These are phyloP conservation scores for Guyanaporus albipodus DNA, from an alignment of 768 basidiomycete genomes.

Conservation along the genomic window DNA sequence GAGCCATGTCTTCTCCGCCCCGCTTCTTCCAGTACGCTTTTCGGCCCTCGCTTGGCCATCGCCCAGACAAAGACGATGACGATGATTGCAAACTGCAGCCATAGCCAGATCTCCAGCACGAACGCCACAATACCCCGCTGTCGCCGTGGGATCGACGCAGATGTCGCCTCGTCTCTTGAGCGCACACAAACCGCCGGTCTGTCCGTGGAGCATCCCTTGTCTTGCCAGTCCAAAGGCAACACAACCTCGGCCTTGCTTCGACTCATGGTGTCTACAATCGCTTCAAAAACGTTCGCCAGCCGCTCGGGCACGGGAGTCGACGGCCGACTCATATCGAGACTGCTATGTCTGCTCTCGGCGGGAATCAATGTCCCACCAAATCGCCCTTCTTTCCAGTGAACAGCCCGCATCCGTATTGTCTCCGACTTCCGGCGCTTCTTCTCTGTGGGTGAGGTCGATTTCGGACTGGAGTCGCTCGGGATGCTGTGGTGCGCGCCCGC, in stretches of 20 bases:
- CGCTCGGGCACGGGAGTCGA: constrained; percentile 38
- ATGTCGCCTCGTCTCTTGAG: constrained; percentile 8
- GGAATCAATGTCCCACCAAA: constrained; percentile 38
- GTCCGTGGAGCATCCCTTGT: constrained; percentile 1
- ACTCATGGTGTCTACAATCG: constrained; percentile 41
- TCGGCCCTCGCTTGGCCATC: constrained; percentile 75
- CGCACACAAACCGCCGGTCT: not conserved
- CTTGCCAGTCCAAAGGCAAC: constrained; percentile 9
- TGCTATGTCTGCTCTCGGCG: constrained; percentile 8
- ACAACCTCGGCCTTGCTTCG: constrained; percentile 16
- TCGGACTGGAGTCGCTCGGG: constrained; percentile 28
- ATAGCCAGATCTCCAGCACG: constrained; percentile 75
- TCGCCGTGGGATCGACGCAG: constrained; percentile 17
- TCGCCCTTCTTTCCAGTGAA: constrained; percentile 55
- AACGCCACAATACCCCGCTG: constrained; percentile 38
- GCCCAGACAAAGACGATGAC: constrained; percentile 75
- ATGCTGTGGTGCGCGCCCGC: constrained; percentile 1
- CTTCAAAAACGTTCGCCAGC: constrained; percentile 42
- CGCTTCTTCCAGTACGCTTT: constrained; percentile 54
- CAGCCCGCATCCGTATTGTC: constrained; percentile 56
- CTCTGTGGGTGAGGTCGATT: constrained; percentile 17
- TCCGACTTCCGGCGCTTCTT: constrained; percentile 38
- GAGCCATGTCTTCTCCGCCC: constrained; percentile 25
- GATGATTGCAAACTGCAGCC: constrained; percentile 77
- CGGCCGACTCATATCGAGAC: constrained; percentile 21